Percentiles rank a stretch among this genome's conserved stretches.
These are phyloP conservation scores for Aspergillus novoparasiticus DNA, from an alignment of 2,329 filamentous ascomycete species.

Conservation along the genomic window DNA sequence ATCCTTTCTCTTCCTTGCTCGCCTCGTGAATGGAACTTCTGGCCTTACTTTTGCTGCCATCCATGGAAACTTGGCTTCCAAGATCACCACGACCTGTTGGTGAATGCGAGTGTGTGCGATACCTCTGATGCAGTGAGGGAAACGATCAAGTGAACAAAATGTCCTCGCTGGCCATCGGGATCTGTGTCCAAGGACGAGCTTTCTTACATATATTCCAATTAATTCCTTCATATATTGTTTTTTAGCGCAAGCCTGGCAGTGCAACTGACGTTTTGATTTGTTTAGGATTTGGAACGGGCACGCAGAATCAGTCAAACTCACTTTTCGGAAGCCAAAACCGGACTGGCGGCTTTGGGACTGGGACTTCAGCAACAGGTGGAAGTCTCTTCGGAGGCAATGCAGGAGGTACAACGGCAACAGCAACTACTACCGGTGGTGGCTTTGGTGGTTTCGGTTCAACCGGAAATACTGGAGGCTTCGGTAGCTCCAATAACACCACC, in stretches of 20 bases:
- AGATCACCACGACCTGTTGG: not conserved
- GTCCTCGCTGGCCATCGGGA: not conserved
- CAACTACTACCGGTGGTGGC: slow-evolving; percentile 24
- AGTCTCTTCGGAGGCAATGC: slow-evolving; percentile 36
- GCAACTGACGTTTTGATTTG: slow-evolving; percentile 21
- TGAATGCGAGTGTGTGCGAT: not conserved
- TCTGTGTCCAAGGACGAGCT: slow-evolving; percentile 10
- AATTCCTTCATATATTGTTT: slow-evolving; percentile 8
- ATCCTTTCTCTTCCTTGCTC: slow-evolving; percentile 22
- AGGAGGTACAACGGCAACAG: slow-evolving; percentile 14
- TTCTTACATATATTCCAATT: not conserved
- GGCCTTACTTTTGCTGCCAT: not conserved
- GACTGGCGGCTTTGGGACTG: slow-evolving; percentile 35
- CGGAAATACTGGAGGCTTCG: slow-evolving; percentile 33
- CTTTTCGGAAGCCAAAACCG: slow-evolving; percentile 41
- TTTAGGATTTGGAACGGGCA: slow-evolving; percentile 41
- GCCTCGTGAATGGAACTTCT: slow-evolving; percentile 14
- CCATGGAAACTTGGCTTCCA: not conserved
- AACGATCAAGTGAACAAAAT: not conserved
- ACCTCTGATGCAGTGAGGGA: not conserved
- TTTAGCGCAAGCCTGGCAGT: not conserved
- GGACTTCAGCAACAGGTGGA: slow-evolving; percentile 30
- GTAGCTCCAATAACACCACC: slow-evolving; percentile 33
- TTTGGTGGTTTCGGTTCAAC: slow-evolving; percentile 30
- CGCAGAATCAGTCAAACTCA: slow-evolving; percentile 34